Evolutionary conservation across 2,329 filamentous ascomycete species (phyloP).

Genomic region (Penicillium sp.): DNA sequence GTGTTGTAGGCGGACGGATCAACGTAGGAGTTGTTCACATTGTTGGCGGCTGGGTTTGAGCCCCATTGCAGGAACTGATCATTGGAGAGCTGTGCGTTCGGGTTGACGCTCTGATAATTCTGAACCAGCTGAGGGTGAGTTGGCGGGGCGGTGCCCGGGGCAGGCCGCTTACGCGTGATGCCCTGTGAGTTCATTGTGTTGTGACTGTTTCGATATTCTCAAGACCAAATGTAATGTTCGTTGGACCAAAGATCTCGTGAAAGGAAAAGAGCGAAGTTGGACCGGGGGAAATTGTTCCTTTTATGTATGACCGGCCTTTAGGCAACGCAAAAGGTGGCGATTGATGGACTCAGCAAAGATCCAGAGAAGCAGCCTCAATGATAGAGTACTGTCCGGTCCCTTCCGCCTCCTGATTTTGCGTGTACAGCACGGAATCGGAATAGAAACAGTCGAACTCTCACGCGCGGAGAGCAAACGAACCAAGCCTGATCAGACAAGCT

Average conservation of each 20-base stretch:
- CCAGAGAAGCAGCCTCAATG: too few species aligned
- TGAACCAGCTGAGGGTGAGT: constrained; percentile 50
- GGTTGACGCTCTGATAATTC: constrained; percentile 40
- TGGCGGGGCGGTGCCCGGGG: constrained; percentile 64
- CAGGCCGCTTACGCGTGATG: constrained; percentile 62
- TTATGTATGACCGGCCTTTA: too few species aligned
- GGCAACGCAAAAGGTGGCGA: too few species aligned
- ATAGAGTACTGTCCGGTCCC: too few species aligned
- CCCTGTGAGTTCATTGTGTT: constrained; percentile 38
- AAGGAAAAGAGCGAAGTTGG: neutral
- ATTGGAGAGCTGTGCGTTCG: constrained; percentile 42
- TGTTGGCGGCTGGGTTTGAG: constrained; percentile 35
- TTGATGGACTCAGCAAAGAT: too few species aligned
- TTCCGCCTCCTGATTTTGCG: too few species aligned
- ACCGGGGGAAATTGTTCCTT: neutral
- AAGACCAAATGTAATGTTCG: neutral
- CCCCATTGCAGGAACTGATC: constrained; percentile 54
- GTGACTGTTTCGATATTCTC: neutral
- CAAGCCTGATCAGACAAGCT: too few species aligned
- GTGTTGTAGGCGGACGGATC: constrained; percentile 38
- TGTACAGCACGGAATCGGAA: too few species aligned
- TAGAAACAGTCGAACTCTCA: too few species aligned
- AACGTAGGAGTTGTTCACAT: constrained; percentile 28
- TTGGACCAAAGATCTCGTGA: neutral
- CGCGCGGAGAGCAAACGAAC: too few species aligned